Conservation (phyloP, 495 filamentous ascomycete genomes). For the Amniculicola lignicola region DNA sequence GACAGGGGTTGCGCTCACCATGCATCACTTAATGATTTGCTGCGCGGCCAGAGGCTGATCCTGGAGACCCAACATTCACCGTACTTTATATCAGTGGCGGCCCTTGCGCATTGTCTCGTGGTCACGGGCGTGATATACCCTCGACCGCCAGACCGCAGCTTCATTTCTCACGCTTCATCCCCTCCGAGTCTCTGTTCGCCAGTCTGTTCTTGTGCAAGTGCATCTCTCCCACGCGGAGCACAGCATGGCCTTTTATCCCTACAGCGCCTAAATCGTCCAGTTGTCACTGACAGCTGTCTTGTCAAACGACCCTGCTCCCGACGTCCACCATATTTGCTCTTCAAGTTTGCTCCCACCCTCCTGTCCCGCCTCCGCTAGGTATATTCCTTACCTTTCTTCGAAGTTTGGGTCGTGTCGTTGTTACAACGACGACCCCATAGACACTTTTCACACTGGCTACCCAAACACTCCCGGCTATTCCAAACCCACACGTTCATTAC, state of each 20-base stretch:
- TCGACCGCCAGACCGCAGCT: not conserved
- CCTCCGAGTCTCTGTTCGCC: not conserved
- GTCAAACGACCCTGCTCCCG: too few relatives aligned
- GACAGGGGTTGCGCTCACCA: slow-evolving; percentile 11
- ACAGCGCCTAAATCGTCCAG: not conserved
- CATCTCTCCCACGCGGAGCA: not conserved
- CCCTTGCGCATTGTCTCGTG: slow-evolving; percentile 12
- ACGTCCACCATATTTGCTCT: not conserved
- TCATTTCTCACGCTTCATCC: not conserved
- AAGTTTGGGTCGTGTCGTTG: slow-evolving; percentile 27
- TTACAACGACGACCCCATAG: slow-evolving; percentile 18
- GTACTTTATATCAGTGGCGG: slow-evolving; percentile 28
- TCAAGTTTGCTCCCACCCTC: not conserved
- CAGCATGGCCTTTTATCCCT: slow-evolving; percentile 3
- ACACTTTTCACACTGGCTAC: slow-evolving; percentile 29
- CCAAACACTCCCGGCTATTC: slow-evolving; percentile 28
- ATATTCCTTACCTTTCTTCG: not conserved
- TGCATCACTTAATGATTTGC: slow-evolving; percentile 30
- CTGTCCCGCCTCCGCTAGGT: too few relatives aligned
- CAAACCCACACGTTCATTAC: slow-evolving; percentile 32
- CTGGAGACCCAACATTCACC: slow-evolving; percentile 14
- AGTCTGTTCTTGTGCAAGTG: not conserved
- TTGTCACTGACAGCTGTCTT: not conserved
- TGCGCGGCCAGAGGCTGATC: slow-evolving; percentile 24
- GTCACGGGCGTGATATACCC: slow-evolving; percentile 28